Base-by-base conservation (phyloP, 1,284 basidiomycete genomes). In the Fomes fomentarius region DNA sequence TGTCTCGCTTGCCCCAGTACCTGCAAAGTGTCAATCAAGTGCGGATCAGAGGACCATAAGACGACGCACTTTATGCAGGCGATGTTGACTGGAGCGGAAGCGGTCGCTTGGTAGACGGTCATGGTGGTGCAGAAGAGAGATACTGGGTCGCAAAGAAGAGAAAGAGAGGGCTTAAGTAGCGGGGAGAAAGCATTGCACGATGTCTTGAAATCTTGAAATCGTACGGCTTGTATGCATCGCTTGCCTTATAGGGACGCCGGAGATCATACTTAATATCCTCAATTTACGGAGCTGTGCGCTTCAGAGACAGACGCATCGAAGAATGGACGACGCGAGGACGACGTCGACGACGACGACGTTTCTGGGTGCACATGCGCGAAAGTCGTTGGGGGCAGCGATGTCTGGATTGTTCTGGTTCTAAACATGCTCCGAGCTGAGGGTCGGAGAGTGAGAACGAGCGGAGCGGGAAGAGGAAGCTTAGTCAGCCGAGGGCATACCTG, bases 1-100 rank as follows among this genome's bases (percentile, higher is more conserved):
- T 96, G 75, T 98, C 91, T 62, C 96, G 90, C 77, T 99, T 99
- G 63, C 96, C 96, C 96, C 96, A 99, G 79, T 96, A 96, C 71
- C 94, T 95, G 65, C 47, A 56, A 48, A 35, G 33, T 39, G 55
- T 65, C 33, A 52, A 60, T 58, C 61, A 63, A 44, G 52, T 28
- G 31, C 52, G 38, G 46, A 50, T 40, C 48, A 39, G 34, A 9
- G 25, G 52, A 41, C n/a, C 42, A 19, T 54, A 52, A 59, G 9
- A 33, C 24, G 21, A 68, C 84, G 67, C 60, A 94, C 93, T 98
- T 98, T 78, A 97, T 96, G 71, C 91, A 93, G 25, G 95, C 95
- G 66, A 98, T 97, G 76, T 98, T 98, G 61, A 97, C 94, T 3
- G 95, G 95, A 0, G 95, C 95, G 54, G 94, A 91, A 11, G 88